Evolutionary conservation across 208 protist genomes (phyloP).

Genomic region (Trypanosoma scelopori): DNA sequence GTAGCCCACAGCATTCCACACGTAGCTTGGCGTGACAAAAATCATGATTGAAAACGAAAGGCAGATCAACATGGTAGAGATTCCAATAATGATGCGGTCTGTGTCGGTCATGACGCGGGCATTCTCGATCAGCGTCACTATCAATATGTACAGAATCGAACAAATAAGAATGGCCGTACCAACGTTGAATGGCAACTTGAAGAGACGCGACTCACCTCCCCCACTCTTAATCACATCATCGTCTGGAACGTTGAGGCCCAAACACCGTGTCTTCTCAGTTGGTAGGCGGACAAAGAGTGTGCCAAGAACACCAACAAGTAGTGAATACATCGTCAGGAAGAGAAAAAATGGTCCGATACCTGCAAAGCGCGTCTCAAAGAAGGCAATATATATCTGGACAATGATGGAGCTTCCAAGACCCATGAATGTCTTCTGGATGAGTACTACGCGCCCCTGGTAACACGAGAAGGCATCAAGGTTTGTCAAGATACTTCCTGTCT

Average conservation of each 20-base stretch:
- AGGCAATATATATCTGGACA: constrained; percentile 70
- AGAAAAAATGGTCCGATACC: constrained; percentile 66
- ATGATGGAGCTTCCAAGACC: constrained; percentile 77
- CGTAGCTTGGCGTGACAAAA: constrained; percentile 64
- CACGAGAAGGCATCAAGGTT: constrained; percentile 75
- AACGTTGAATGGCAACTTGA: constrained; percentile 58
- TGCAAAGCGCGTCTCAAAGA: constrained; percentile 47
- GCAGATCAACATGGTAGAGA: constrained; percentile 44
- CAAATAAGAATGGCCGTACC: constrained; percentile 55
- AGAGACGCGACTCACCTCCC: constrained; percentile 60
- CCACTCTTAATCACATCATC: constrained; percentile 34
- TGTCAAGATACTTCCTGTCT: constrained; percentile 72
- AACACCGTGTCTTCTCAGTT: constrained; percentile 39
- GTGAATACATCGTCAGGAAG: constrained; percentile 58
- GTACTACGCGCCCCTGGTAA: constrained; percentile 72
- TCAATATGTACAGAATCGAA: constrained; percentile 47
- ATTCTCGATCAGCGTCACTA: constrained; percentile 57
- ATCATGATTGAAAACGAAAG: constrained; percentile 66
- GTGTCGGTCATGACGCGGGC: constrained; percentile 25
- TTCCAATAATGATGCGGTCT: constrained; percentile 42
- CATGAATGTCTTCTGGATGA: constrained; percentile 90
- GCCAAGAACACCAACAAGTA: constrained; percentile 51
- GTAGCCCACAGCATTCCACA: constrained; percentile 44
- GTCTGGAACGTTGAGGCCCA: constrained; percentile 71
- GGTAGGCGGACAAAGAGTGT: constrained; percentile 57